Evolutionary conservation across 1,284 basidiomycete genomes (phyloP).

Genomic region (Microbotryum intermedium): DNA sequence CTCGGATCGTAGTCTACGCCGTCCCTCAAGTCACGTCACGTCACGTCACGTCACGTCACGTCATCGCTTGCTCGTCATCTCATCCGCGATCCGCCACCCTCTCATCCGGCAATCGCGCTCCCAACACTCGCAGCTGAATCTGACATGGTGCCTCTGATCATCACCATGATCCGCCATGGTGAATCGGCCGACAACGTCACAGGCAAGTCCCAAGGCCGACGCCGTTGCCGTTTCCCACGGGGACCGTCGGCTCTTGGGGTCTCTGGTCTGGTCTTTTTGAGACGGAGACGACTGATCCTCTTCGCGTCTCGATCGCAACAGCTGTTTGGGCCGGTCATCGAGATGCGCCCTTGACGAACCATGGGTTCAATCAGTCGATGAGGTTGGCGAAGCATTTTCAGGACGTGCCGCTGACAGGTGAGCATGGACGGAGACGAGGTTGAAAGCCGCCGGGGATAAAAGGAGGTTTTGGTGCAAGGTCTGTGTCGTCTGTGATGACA

Average conservation of each 20-base stretch:
- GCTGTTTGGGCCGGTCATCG: conserved; percentile 32
- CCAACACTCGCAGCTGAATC: too few relatives aligned
- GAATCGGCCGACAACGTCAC: conserved; percentile 28
- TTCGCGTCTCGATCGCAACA: not conserved
- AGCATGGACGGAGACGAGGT: not conserved
- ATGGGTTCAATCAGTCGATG: conserved; percentile 29
- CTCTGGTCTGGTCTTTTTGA: too few relatives aligned
- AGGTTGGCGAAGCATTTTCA: conserved; percentile 30
- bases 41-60: too few relatives aligned
- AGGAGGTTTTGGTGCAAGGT: not conserved
- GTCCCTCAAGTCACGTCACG: too few relatives aligned
- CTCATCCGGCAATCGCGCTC: not conserved
- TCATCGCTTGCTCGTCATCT: too few relatives aligned
- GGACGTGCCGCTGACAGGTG: conserved; percentile 29
- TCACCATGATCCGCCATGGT: conserved; percentile 31
- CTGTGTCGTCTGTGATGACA: not conserved
- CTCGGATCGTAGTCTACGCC: too few relatives aligned
- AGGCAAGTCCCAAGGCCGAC: not conserved
- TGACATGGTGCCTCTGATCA: conserved; percentile 18
- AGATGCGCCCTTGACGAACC: conserved; percentile 26
- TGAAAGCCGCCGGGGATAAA: too few relatives aligned
- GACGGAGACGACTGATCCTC: not conserved
- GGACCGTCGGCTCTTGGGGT: not conserved
- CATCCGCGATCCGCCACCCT: too few relatives aligned
- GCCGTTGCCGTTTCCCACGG: not conserved